phyloP scores from a whole-genome alignment of 192 early-diverging fungal species.

The Coemansia sp. region DNA sequence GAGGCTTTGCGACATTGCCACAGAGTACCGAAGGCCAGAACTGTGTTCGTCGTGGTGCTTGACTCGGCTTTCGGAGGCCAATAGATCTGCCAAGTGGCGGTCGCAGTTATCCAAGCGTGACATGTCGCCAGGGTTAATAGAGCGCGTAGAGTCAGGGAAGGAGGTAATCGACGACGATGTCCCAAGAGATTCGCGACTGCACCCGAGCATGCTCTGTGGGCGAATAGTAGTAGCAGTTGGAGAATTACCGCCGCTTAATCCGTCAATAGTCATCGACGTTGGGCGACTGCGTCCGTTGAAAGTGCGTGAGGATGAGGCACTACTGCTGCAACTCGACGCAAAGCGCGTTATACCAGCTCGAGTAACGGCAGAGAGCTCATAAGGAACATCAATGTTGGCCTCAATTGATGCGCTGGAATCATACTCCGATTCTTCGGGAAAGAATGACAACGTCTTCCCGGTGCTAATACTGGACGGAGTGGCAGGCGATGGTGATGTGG shows the following conservation, averaged over 20 bases:
- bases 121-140: neutral
- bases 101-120: slow-evolving; percentile 8
- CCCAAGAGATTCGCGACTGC: slow-evolving; percentile 32
- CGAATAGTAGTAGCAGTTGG: slow-evolving; percentile 1
- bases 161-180: neutral
- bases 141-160: slow-evolving; percentile 5
- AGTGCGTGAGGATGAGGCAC: slow-evolving; percentile 23
- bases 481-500: slow-evolving; percentile 21
- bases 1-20: slow-evolving; percentile 49
- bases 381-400: slow-evolving; percentile 3
- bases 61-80: neutral
- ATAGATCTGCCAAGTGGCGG: slow-evolving; percentile 1
- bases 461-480: slow-evolving; percentile 50
- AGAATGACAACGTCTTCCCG: slow-evolving; percentile 43
- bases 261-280: slow-evolving; percentile 10
- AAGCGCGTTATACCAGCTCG: slow-evolving; percentile 25
- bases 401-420: slow-evolving; percentile 1
- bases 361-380: slow-evolving; percentile 4
- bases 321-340: slow-evolving; percentile 13
- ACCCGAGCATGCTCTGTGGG: slow-evolving; percentile 23
- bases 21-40: slow-evolving; percentile 36
- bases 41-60: neutral
- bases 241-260: slow-evolving; percentile 12
- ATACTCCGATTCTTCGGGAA: slow-evolving; percentile 42
- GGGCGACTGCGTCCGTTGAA: slow-evolving; percentile 19